Base-by-base conservation (phyloP, 495 filamentous ascomycete genomes). In the Talaromyces ruber region DNA sequence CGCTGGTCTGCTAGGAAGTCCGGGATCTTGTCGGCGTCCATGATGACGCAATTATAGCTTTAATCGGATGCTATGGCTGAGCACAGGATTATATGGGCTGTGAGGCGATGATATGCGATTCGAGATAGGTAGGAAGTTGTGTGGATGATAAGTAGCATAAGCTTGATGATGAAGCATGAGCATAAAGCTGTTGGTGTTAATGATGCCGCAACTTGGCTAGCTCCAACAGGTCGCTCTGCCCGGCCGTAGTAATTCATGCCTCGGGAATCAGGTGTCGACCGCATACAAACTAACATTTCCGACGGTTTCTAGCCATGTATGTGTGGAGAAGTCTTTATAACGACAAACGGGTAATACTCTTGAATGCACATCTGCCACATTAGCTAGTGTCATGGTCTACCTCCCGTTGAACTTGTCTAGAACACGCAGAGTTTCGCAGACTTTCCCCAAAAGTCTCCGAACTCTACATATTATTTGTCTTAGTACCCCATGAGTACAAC, bases 1-100 rank as follows among this genome's bases (percentile, higher is more conserved):
- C 93, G 89, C 81, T 94, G 90, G 62, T 93, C 88, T 61, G 82
- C 83, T 62, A 99, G 88, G 80, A 97, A 93, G 76, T 96, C 89
- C 70, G 91, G 82, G 73, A 99, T 92, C 66, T 87, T 88, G 71
- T 95, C 88, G 76, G 84, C 84, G 76, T 88, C 88, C 89, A 93
- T 93, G 71, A 63, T 75, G 70, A 21, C 43, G 43, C n/a, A 6
- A 9, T 6, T 47, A 47, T 47, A 47, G 43, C 43, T 47, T 21
- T 18, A n/a, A 47, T 47, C 1, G 43, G 67, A 5, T 47, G 12
- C 21, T 21, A 64, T 63, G 66, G 25, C n/a, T 22, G 43, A 2
- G 43, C 43, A 6, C 43, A 9, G 43, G 9, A 21, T 2, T 1
- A 7, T 47, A 9, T n/a, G 2, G 18, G 5, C 18, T 47, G 3